A percentile compares a stretch with the other conserved stretches of the same genome.
These are phyloP conservation scores for Microcos paniculata DNA, from an alignment of 345 rosid species.

Conservation along the genomic window DNA sequence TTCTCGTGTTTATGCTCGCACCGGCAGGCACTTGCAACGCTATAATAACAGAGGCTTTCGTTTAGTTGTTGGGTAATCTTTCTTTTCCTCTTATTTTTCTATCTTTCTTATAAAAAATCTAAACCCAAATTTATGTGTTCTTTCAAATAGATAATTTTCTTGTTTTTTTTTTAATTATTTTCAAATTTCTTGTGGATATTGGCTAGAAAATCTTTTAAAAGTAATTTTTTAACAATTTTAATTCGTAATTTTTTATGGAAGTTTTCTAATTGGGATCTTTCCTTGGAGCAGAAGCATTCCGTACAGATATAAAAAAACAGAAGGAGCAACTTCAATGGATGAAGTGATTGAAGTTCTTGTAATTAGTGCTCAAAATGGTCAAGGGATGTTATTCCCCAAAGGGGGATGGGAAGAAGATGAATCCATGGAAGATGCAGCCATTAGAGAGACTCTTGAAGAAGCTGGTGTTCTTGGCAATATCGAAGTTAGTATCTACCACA, in stretches of 20 bases:
- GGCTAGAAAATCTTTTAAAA: no score
- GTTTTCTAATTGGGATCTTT: background rate
- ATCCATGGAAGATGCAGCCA: slow-evolving; percentile 51
- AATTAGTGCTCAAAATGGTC: slow-evolving; percentile 55
- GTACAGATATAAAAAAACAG: slow-evolving; percentile 42
- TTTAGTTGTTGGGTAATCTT: slow-evolving; percentile 70
- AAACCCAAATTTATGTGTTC: background rate
- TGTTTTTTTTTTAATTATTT: no score
- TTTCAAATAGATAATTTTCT: no score
- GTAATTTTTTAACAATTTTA: no score
- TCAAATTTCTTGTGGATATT: no score
- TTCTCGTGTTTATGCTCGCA: slow-evolving; percentile 44
- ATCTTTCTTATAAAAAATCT: background rate
- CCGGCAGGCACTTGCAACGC: slow-evolving; percentile 70
- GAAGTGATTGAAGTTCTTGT: slow-evolving; percentile 55
- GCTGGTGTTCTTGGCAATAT: slow-evolving; percentile 55
- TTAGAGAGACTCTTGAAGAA: slow-evolving; percentile 57
- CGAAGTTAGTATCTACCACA: slow-evolving; percentile 25
- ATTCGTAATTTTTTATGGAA: no score
- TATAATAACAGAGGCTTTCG: slow-evolving; percentile 52
- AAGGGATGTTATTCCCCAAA: slow-evolving; percentile 63
- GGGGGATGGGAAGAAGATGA: slow-evolving; percentile 73
- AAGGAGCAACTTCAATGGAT: slow-evolving; percentile 7
- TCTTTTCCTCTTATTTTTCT: background rate
- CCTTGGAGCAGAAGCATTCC: slow-evolving; percentile 51